phyloP scores from a whole-genome alignment of 2,329 filamentous ascomycete species.

The Didymella pinodella region DNA sequence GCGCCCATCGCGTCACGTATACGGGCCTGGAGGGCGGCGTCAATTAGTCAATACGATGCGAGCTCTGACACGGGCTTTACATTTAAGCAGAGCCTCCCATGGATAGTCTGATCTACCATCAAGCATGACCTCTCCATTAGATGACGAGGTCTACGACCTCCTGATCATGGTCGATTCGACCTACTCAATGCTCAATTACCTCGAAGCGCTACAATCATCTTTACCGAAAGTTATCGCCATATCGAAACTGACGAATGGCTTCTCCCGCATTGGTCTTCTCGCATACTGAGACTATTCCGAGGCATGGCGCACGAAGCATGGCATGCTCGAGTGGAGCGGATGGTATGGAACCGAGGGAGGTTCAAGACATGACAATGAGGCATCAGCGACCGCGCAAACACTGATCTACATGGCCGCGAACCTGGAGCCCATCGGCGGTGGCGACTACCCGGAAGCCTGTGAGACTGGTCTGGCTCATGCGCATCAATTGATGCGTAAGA shows the following conservation, averaged over 20 bases:
- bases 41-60: slow-evolving; percentile 2
- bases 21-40: background rate
- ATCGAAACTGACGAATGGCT: slow-evolving; percentile 59
- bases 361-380: background rate
- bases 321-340: slow-evolving; percentile 59
- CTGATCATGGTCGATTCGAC: slow-evolving; percentile 59
- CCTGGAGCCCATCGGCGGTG: slow-evolving; percentile 49
- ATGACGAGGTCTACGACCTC: slow-evolving; percentile 52
- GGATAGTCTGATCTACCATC: background rate
- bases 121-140: background rate
- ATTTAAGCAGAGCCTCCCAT: background rate
- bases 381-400: slow-evolving; percentile 16
- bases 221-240: slow-evolving; percentile 62
- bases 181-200: slow-evolving; percentile 56
- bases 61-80: background rate
- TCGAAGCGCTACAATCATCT: slow-evolving; percentile 55
- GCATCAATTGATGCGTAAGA: slow-evolving; percentile 57
- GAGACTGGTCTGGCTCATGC: slow-evolving; percentile 60
- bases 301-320: slow-evolving; percentile 14
- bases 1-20: background rate
- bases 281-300: slow-evolving; percentile 61
- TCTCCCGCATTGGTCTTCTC: slow-evolving; percentile 60
- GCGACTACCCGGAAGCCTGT: slow-evolving; percentile 58
- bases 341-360: slow-evolving; percentile 50
- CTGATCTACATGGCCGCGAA: slow-evolving; percentile 26